Evolutionary conservation across 2,329 filamentous ascomycete genomes (phyloP), one percentile per base, ranked within the genome.

Genomic region (Exophiala sp.): DNA sequence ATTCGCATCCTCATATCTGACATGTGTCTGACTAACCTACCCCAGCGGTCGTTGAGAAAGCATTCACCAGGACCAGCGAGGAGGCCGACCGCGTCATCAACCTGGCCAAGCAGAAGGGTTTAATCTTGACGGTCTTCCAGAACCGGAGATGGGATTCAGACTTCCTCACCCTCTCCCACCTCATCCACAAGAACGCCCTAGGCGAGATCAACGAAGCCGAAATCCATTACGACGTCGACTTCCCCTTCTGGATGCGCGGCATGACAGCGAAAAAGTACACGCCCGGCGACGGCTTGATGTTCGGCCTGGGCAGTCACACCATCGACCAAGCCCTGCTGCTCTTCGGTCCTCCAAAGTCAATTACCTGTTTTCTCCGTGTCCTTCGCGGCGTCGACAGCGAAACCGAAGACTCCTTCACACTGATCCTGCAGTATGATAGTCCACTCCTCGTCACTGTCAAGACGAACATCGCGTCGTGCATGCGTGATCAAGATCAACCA

Each of bases 221-320:
- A 69, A 87, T 85, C 16, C 87, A 91, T 72, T 91, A 91, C 66
- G 88, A 92, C 69, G 82, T 88, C 21, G 85, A 87, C 36, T 47
- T 49, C 21, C 53, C 57, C 4, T 49, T 52, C 24, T 59, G 57
- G 57, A 52, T 59, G 40, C 20, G 41, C 16, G 39, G 45, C 21
- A 50, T 50, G 57, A 57, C 47, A 8, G 51, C 90, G 75, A 80
- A 78, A 39, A 75, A 86, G 52, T 72, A 76, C 32, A 80, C 86
- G 14, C 75, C 84, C 9, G 88, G 84, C 10, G 83, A 85, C 34
- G 85, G 86, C 34, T 83, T 77, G 38, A 73, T 90, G 21, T 91
- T 86, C 65, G 88, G 91, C 63, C 76, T 91, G 1, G 53, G 55
- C 36, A 83, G 85, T 5, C 88, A 92, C 68, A 75, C 91, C 41